A percentile compares a stretch with the other conserved stretches of the same genome.
phyloP scores from a whole-genome alignment of 495 filamentous ascomycete species.

The Hypoxylon lenormandii region DNA sequence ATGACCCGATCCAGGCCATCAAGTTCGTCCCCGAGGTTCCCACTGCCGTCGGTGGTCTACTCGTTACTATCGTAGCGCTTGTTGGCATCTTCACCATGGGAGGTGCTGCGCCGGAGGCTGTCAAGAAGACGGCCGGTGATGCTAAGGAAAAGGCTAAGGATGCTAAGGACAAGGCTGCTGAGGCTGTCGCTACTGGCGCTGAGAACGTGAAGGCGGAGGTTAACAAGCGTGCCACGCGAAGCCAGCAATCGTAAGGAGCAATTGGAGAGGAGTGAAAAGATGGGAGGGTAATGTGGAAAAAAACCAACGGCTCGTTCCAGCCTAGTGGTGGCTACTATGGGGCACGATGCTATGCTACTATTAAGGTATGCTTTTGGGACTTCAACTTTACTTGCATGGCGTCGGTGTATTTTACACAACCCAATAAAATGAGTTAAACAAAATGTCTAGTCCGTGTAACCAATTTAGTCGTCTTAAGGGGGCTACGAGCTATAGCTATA shows the following conservation, averaged over 20 bases:
- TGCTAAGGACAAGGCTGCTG: constrained; percentile 81
- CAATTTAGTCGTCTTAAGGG: neutral
- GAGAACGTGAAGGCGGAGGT: constrained; percentile 74
- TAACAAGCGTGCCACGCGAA: constrained; percentile 66
- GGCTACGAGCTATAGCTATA: too few species aligned
- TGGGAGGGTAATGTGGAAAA: constrained; percentile 2
- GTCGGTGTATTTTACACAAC: constrained; percentile 37
- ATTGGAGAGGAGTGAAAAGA: neutral
- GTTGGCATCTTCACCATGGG: constrained; percentile 66
- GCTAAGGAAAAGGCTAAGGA: constrained; percentile 77
- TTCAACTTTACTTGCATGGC: constrained; percentile 46
- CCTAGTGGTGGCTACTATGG: constrained; percentile 21
- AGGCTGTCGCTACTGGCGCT: constrained; percentile 73
- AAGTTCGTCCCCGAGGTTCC: constrained; percentile 93
- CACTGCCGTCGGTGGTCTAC: constrained; percentile 76
- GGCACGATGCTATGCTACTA: constrained; percentile 7
- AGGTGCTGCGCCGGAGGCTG: constrained; percentile 55
- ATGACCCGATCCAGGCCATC: constrained; percentile 87
- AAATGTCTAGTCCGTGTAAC: neutral
- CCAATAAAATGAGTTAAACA: constrained; percentile 34
- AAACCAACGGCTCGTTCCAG: constrained; percentile 19
- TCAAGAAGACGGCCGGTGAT: constrained; percentile 72
- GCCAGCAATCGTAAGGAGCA: constrained; percentile 41
- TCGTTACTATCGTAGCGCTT: constrained; percentile 75
- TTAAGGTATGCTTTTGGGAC: constrained; percentile 40